Percentiles rank a stretch among this genome's conserved stretches.
These are phyloP conservation scores for Suillus luteus DNA, from an alignment of 768 basidiomycete species.

Conservation along the genomic window DNA sequence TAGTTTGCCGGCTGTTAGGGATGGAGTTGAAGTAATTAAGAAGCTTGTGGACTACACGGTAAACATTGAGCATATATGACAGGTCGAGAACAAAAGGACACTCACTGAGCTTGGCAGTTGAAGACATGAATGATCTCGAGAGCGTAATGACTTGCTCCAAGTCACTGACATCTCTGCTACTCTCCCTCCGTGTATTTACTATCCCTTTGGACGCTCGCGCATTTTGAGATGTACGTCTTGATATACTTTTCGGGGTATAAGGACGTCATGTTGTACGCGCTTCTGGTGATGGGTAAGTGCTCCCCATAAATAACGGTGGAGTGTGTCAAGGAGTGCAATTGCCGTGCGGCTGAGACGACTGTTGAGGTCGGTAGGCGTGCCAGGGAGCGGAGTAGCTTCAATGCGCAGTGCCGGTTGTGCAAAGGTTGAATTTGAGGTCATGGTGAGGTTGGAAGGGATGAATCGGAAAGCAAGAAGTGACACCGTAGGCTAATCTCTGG, in stretches of 20 bases:
- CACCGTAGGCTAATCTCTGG: slow-evolving; percentile 54
- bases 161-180: slow-evolving; percentile 32
- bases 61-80: not conserved
- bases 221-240: slow-evolving; percentile 90
- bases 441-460: slow-evolving; percentile 37
- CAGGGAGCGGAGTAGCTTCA: slow-evolving; percentile 54
- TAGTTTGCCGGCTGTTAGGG: slow-evolving; percentile 56
- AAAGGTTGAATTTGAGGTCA: slow-evolving; percentile 23
- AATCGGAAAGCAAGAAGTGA: slow-evolving; percentile 82
- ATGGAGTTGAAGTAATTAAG: slow-evolving; percentile 87
- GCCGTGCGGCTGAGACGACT: slow-evolving; percentile 80
- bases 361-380: slow-evolving; percentile 47
- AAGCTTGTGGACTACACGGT: slow-evolving; percentile 79
- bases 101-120: slow-evolving; percentile 91
- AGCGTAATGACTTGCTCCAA: no score
- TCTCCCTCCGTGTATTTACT: slow-evolving; percentile 74
- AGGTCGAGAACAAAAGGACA: not conserved
- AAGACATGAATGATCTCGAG: slow-evolving; percentile 85
- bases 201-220: slow-evolving; percentile 79
- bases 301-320: slow-evolving; percentile 91
- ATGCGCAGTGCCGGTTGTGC: slow-evolving; percentile 44
- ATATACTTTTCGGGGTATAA: slow-evolving; percentile 73
- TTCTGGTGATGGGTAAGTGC: slow-evolving; percentile 81
- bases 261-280: slow-evolving; percentile 77
- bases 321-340: slow-evolving; percentile 74